Evolutionary conservation across 1,139 yeast genomes (phyloP).

Genomic region (Pichia sp.): DNA sequence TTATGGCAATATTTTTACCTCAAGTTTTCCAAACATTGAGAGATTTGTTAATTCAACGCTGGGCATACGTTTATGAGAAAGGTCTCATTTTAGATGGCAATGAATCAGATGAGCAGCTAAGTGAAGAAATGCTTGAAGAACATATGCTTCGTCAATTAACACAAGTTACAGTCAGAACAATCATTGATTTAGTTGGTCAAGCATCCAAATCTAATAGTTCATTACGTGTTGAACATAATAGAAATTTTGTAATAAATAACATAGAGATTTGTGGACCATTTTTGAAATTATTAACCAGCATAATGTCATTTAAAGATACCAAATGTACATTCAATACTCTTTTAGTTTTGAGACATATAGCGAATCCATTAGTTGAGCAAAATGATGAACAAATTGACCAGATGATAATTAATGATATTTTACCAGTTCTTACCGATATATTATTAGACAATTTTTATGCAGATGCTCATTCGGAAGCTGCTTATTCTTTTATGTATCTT

Average conservation of each 20-base stretch:
- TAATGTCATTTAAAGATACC: conserved; percentile 78
- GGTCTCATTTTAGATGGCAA: conserved; percentile 68
- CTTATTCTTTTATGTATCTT: conserved; percentile 73
- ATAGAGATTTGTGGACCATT: conserved; percentile 72
- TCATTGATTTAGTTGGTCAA: conserved; percentile 87
- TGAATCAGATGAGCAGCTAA: conserved; percentile 73
- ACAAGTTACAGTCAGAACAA: conserved; percentile 82
- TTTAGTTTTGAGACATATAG: conserved; percentile 64
- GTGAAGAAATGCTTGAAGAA: conserved; percentile 99
- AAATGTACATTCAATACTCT: conserved; percentile 90
- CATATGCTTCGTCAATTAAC: conserved; percentile 88
- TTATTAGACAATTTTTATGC: conserved; percentile 70
- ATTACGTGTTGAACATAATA: conserved; percentile 57
- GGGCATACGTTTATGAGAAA: conserved; percentile 65
- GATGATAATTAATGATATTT: conserved; percentile 55
- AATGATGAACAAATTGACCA: conserved; percentile 74
- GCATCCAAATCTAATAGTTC: conserved; percentile 30
- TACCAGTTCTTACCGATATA: conserved; percentile 44
- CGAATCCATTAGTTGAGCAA: conserved; percentile 52
- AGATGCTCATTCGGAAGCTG: conserved; percentile 88
- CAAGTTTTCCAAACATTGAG: conserved; percentile 68
- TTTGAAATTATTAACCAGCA: conserved; percentile 64
- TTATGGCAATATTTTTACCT: conserved; percentile 74
- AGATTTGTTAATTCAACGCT: conserved; percentile 55
- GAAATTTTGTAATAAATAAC: conserved; percentile 58